Percentiles rank a stretch among this genome's conserved stretches.
These are phyloP conservation scores for Quercus mongolica DNA, from an alignment of 306 rosid genomes.

Conservation along the genomic window DNA sequence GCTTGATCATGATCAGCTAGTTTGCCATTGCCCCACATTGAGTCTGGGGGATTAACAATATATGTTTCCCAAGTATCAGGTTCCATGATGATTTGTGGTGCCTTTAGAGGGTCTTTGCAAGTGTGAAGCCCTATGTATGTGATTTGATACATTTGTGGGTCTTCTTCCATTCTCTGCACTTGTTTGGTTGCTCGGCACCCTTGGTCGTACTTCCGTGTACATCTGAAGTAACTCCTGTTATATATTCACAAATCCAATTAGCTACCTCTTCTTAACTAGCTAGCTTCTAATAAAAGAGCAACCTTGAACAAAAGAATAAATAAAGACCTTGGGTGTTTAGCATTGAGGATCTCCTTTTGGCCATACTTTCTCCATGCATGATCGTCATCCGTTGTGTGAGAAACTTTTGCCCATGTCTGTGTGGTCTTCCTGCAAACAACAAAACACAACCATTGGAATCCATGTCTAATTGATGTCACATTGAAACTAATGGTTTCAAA, in stretches of 20 bases:
- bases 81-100: conserved; percentile 39
- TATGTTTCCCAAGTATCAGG: conserved; percentile 23
- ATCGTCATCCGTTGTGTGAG: conserved; percentile 39
- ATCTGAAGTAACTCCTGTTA: conserved; percentile 76
- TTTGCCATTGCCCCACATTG: conserved; percentile 7
- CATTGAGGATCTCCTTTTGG: conserved; percentile 71
- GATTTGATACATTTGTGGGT: conserved; percentile 38
- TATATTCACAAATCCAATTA: not conserved
- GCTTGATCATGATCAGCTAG: not conserved
- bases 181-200: conserved; percentile 66
- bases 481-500: not conserved
- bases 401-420: conserved; percentile 19
- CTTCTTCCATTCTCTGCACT: conserved; percentile 51
- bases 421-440: conserved; percentile 49
- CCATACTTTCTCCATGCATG: conserved; percentile 92
- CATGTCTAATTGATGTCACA: not conserved
- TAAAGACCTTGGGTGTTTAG: conserved; percentile 66
- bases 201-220: conserved; percentile 64
- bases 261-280: not conserved
- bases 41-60: conserved; percentile 2
- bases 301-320: not conserved
- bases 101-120: conserved; percentile 38
- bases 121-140: conserved; percentile 80
- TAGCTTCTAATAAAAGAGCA: not conserved
- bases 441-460: not conserved